Base-by-base conservation (phyloP, 2,329 filamentous ascomycete species). In the Claviceps digitariae region DNA sequence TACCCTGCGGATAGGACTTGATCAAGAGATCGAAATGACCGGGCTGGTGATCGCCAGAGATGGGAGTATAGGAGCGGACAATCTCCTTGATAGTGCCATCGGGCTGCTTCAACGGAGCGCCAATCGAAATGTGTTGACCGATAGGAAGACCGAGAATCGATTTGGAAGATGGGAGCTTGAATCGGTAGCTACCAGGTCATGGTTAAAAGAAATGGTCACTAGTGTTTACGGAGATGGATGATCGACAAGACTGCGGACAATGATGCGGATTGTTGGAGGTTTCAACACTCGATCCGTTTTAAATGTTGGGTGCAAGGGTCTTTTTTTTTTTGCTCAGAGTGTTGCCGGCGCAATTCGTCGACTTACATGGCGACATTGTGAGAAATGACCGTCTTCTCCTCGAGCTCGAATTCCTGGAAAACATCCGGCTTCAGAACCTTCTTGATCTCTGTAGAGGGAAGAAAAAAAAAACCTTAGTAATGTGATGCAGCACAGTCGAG, bases 111-210 rank as follows among this genome's bases (percentile, higher is more conserved):
- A 90, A 81, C 54, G 79, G 81, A 53, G 90, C 91, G 61, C 86
- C 88, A 66, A 98, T 89, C 57, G 91, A 96, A 72, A 98, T 96
- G 77, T 98, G 93, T 75, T 98, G 93, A 66, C 93, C 93, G 74
- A 97, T 97, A 60, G 93, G 91, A 45, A 97, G 86, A 65, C 93
- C 93, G 64, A 97, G 87, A 68, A 96, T 89, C 61, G 87, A 81
- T 62, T 76, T 84, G 43, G 83, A 74, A 51, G 77, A 77, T 54
- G 90, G 90, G 43, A 98, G 87, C 59, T 79, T 78, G 75, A 97
- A 96, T 65, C 93, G 90, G 78, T 97, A 98, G 74, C 85, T 89
- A 56, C 25, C 17, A n/a, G n/a, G 12, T 44, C 31, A 25, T 36
- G 27, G 10, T 31, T 25, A 52, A 29, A 21, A 54, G 7, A 31